Evolutionary conservation across 2,329 filamentous ascomycete species (phyloP).

Genomic region (Cytospora schulzeri): DNA sequence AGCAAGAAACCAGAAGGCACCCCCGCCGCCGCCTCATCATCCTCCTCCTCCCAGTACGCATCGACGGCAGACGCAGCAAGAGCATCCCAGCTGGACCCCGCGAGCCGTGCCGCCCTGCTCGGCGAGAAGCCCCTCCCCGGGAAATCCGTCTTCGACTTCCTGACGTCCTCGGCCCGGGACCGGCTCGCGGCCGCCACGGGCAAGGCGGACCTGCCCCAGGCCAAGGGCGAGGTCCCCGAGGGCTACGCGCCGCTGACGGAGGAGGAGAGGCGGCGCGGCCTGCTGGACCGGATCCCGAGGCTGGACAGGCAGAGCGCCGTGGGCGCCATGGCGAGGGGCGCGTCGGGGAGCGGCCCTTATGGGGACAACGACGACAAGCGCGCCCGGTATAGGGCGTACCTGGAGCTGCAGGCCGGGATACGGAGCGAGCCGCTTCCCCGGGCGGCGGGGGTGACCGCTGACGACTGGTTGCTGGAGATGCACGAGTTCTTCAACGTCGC

Average conservation of each 20-base stretch:
- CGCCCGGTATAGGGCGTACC: constrained; percentile 76
- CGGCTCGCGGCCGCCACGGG: constrained; percentile 76
- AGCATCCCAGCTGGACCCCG: constrained; percentile 73
- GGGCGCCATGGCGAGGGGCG: constrained; percentile 67
- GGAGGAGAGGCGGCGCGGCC: constrained; percentile 61
- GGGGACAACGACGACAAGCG: constrained; percentile 79
- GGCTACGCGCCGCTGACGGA: constrained; percentile 63
- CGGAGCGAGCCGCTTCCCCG: constrained; percentile 47
- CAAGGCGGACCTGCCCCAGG: constrained; percentile 74
- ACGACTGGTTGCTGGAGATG: constrained; percentile 81
- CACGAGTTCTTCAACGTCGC: constrained; percentile 69
- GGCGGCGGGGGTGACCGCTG: constrained; percentile 48
- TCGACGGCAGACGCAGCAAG: constrained; percentile 80
- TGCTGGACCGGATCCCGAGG: constrained; percentile 62
- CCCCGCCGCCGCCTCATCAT: constrained; percentile 33
- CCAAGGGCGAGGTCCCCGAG: constrained; percentile 71
- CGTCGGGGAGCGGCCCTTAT: constrained; percentile 75
- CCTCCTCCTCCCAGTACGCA: constrained; percentile 47
- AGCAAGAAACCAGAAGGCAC: constrained; percentile 47
- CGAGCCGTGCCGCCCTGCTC: constrained; percentile 74
- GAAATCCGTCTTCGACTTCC: constrained; percentile 94
- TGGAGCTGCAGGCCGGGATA: constrained; percentile 74
- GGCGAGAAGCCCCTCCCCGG: constrained; percentile 81
- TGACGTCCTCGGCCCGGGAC: constrained; percentile 76
- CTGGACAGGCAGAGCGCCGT: constrained; percentile 68